Evolutionary conservation across 768 basidiomycete species (phyloP).

Genomic region (Megacollybia marginata): DNA sequence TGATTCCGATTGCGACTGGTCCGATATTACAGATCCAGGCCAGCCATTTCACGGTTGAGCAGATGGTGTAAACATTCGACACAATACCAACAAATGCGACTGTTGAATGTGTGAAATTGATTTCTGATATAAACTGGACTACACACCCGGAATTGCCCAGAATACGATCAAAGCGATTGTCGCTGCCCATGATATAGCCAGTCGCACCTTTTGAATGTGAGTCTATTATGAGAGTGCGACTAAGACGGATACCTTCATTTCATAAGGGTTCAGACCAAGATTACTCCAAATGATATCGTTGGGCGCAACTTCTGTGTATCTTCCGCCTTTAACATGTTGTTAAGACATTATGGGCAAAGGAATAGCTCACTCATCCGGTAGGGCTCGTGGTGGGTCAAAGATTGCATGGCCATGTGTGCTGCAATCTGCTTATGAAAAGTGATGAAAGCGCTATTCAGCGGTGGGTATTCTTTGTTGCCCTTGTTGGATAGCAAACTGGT

Average conservation of each 20-base stretch:
- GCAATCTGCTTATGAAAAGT: constrained; percentile 91
- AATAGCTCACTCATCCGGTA: constrained; percentile 59
- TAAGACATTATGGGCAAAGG: neutral
- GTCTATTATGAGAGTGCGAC: too few relatives aligned
- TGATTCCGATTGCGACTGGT: constrained; percentile 39
- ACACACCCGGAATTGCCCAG: constrained; percentile 79
- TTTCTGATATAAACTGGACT: too few relatives aligned
- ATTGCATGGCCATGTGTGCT: constrained; percentile 80
- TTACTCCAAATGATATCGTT: constrained; percentile 91
- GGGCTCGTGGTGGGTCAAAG: constrained; percentile 71
- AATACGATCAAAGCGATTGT: constrained; percentile 78
- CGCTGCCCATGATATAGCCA: constrained; percentile 59
- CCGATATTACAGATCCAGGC: constrained; percentile 79
- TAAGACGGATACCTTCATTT: constrained; percentile 40
- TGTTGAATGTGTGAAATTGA: constrained; percentile 8
- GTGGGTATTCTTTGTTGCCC: constrained; percentile 35
- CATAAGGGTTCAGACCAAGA: constrained; percentile 84
- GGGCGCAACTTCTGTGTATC: constrained; percentile 78
- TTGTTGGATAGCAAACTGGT: neutral
- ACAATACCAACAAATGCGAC: constrained; percentile 81
- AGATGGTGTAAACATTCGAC: constrained; percentile 73
- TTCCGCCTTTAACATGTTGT: constrained; percentile 26
- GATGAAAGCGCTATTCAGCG: constrained; percentile 72
- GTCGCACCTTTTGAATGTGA: constrained; percentile 31
- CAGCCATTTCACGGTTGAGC: constrained; percentile 59